Conservation (phyloP, 805 yeast species). For the Crinitomyces ghanaensis region DNA sequence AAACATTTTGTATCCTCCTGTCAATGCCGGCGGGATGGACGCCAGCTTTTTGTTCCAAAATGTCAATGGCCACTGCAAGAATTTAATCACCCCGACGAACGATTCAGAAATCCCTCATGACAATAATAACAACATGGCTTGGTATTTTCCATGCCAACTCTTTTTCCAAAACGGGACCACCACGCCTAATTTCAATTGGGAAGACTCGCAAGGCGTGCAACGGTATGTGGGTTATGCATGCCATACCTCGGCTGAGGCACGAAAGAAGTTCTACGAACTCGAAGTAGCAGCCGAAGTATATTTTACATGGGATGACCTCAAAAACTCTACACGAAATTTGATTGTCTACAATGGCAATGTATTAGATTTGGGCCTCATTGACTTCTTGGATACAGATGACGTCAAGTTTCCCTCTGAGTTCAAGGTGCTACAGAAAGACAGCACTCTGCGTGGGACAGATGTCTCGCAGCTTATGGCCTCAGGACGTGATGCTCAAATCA, state of each 20-base stretch:
- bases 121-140: constrained; percentile 50
- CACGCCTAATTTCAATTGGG: constrained; percentile 45
- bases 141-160: constrained; percentile 93
- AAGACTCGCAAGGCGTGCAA: no score
- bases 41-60: constrained; percentile 80
- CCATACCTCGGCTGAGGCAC: constrained; percentile 63
- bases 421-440: constrained; percentile 45
- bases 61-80: constrained; percentile 64
- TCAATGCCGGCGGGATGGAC: constrained; percentile 79
- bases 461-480: constrained; percentile 62
- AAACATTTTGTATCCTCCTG: constrained; percentile 72
- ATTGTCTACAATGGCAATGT: constrained; percentile 87
- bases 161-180: constrained; percentile 61
- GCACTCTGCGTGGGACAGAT: constrained; percentile 61
- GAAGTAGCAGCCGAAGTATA: constrained; percentile 61
- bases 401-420: constrained; percentile 64
- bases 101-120: constrained; percentile 62
- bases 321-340: constrained; percentile 56
- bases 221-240: constrained; percentile 89
- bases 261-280: constrained; percentile 54
- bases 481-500: constrained; percentile 55
- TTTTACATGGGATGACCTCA: constrained; percentile 83
- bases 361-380: constrained; percentile 62
- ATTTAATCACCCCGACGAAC: constrained; percentile 54
- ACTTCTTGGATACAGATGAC: constrained; percentile 64